Base-by-base conservation (phyloP, 768 basidiomycete genomes). In the Floccularia luteovirens region DNA sequence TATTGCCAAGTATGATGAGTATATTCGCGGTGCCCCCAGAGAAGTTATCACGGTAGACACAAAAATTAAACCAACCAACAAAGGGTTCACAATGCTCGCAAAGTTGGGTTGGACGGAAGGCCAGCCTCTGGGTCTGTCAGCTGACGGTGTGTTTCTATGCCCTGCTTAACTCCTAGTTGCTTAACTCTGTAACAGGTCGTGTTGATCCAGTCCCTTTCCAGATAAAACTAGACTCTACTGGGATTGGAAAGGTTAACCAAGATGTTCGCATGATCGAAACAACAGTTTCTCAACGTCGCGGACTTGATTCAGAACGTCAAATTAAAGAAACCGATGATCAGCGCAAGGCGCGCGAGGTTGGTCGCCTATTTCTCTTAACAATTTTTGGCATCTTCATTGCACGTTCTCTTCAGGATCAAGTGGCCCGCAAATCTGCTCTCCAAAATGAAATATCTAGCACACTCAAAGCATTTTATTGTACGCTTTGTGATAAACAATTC, bases 21-120 rank as follows among this genome's bases (percentile, higher is more conserved):
- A 78, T 54, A 58, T 74, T 37, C 62, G 56, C 22, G 67, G 69
- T 6, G 52, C 65, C 3, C 65, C 65, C 35, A 72, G 64, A 23
- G 88, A 90, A 52, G 68, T 78, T 48, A 72, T 90, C 45, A 90
- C 89, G 5, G 76, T 90, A 40, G 82, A 90, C 37, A 90, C 86
- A 30, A 87, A 71, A 57, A 79, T 91, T 50, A 82, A 83, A 55
- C 68, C 74, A 30, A 72, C 75, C 25, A 91, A 91, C 60, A 85
- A 80, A 51, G 89, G 89, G 10, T 90, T 89, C 55, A 67, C 75
- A 5, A 72, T 91, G 67, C 75, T 91, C 1, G 72, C 79, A 23
- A 90, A 82, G 60, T 72, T 90, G 39, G 89, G 89, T 5, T 90
- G 89, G 89, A 61, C 70, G 0, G 85, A 87, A 52, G 89, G 89